Base-by-base conservation (phyloP, 768 basidiomycete genomes). In the Termitomyces sp. region DNA sequence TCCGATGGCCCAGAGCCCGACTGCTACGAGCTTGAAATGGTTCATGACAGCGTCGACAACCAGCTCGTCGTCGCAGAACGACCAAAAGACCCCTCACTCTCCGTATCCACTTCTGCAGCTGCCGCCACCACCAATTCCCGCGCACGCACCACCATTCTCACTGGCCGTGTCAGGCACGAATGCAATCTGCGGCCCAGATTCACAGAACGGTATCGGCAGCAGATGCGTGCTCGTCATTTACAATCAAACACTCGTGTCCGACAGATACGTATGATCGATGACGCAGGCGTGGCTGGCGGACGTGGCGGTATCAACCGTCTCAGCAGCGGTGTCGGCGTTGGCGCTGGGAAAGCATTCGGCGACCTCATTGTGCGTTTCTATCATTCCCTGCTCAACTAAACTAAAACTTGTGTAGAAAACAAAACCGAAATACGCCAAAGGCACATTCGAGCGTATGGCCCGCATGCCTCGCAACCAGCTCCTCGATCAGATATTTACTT, bases 391-490 rank as follows among this genome's bases (percentile, higher is more conserved):
- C 54, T 31, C 29, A 29, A 11, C 53, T 61, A 31, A 4, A 47
- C 6, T 38, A 12, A 15, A 12, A 64, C 12, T 20, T 37, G 6
- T 37, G 12, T 25, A 88, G 88, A 84, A 83, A 81, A 79, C 85
- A 15, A 91, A 88, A 74, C 82, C 76, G 43, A 91, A 89, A 71
- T 80, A 77, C 1, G 72, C 79, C 17, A 91, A 91, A 66, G 88
- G 88, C 34, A 77, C 83, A 14, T 90, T 90, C 76, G 92, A 95
- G 73, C 89, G 91, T 66, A 90, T 92, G 85, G 88, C 91, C n/a
- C 91, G 95, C 71, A 87, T 97, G 75, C 92, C 93, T 6, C 82
- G 89, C 58, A 90, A 94, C 75, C 90, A 96, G 69, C 83, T 97
- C 8, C 80, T 94, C 72, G 93, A 97, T 72, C 76, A 88, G 58